These are phyloP conservation scores for Amphibolis antarctica DNA, from an alignment of 106 monocot species.

Conservation along the genomic window DNA sequence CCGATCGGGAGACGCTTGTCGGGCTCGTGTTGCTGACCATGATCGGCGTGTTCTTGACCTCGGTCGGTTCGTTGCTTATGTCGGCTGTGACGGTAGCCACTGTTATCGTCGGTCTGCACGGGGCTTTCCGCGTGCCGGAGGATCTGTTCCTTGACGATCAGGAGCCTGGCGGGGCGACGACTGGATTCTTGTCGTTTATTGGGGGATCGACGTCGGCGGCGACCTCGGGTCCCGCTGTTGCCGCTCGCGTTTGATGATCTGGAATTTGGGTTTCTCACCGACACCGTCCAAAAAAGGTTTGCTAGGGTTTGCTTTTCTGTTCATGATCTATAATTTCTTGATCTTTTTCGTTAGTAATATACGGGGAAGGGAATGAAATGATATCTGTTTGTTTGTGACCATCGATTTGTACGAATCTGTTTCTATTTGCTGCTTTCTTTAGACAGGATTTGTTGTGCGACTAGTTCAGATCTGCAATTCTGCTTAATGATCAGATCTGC, in stretches of 20 bases:
- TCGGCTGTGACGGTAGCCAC: constrained; percentile 41
- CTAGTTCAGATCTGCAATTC: too few relatives aligned
- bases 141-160: constrained; percentile 82
- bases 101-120: constrained; percentile 40
- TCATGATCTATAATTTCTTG: constrained; percentile 1
- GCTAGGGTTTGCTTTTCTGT: background rate
- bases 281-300: background rate
- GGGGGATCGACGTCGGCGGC: constrained; percentile 13
- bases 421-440: too few relatives aligned
- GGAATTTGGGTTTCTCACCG: background rate
- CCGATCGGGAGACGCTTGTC: constrained; percentile 56
- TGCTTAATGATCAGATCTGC: too few relatives aligned
- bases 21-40: constrained; percentile 43
- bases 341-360: background rate
- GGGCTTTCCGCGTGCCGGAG: constrained; percentile 56
- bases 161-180: constrained; percentile 25
- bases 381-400: too few relatives aligned
- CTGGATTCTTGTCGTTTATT: constrained; percentile 46
- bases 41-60: constrained; percentile 48
- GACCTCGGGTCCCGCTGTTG: background rate
- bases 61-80: constrained; percentile 66
- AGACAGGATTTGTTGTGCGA: too few relatives aligned
- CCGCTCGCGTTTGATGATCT: background rate
- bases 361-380: background rate
- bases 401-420: too few relatives aligned